Percentiles rank a stretch among this genome's conserved stretches.
Evolutionary conservation across 2,329 filamentous ascomycete genomes (phyloP).

Genomic region (Alternaria sp.): DNA sequence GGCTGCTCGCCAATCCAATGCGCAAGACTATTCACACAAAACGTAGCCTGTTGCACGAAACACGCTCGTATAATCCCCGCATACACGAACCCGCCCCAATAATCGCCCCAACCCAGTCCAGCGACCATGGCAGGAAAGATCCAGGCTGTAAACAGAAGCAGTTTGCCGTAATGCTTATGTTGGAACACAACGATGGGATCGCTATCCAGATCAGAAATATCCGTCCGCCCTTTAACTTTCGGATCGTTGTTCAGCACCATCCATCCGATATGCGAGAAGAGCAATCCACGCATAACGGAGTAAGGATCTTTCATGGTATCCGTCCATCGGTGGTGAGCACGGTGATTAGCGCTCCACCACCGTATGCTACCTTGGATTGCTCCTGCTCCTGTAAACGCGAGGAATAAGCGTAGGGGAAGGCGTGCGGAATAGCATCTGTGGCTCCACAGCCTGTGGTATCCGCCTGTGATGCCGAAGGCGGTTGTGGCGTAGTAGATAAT

Average conservation of each 20-base stretch:
- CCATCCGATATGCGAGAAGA: constrained; percentile 58
- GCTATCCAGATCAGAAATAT: constrained; percentile 58
- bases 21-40: constrained; percentile 60
- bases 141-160: constrained; percentile 50
- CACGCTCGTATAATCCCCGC: constrained; percentile 57
- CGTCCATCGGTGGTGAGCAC: constrained; percentile 59
- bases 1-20: constrained; percentile 57
- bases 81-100: constrained; percentile 56
- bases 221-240: constrained; percentile 56
- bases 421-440: constrained; percentile 55
- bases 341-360: constrained; percentile 57
- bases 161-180: constrained; percentile 54
- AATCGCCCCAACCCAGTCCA: constrained; percentile 57
- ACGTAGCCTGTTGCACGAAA: constrained; percentile 59
- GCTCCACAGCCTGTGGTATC: constrained; percentile 77
- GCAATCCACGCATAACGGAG: constrained; percentile 54
- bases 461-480: constrained; percentile 64
- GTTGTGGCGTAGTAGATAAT: constrained; percentile 83
- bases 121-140: constrained; percentile 54
- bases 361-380: constrained; percentile 57
- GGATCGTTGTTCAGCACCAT: constrained; percentile 59
- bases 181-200: constrained; percentile 57
- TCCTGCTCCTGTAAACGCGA: constrained; percentile 55
- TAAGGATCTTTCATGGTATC: constrained; percentile 60
- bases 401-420: constrained; percentile 52